Evolutionary conservation across 176 grass and related monocot genomes (phyloP).

Genomic region (Avena sativa): DNA sequence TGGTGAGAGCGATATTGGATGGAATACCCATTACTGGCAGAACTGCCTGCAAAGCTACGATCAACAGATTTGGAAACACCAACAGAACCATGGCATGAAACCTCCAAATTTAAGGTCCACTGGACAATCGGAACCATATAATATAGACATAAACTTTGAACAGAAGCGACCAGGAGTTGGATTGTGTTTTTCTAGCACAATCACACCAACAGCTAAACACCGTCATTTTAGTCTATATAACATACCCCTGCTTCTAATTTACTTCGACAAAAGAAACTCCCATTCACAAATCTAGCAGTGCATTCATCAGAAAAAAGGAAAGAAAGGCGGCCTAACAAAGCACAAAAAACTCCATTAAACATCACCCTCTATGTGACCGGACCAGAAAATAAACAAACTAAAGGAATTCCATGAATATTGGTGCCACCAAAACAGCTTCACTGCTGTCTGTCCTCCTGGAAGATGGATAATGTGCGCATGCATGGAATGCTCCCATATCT

Average conservation of each 20-base stretch:
- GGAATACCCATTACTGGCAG: neutral
- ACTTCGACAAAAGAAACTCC: slow-evolving; percentile 20
- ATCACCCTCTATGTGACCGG: neutral
- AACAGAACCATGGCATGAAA: neutral
- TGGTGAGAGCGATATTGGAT: neutral
- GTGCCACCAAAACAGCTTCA: neutral
- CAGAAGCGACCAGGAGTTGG: slow-evolving; percentile 31
- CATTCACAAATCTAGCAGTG: slow-evolving; percentile 15
- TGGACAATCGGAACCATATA: neutral
- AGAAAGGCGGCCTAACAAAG: neutral
- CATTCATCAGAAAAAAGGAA: slow-evolving; percentile 15
- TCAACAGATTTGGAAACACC: neutral
- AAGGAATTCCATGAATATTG: slow-evolving; percentile 23
- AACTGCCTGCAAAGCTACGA: neutral
- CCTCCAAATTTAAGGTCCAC: neutral
- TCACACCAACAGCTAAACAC: slow-evolving; percentile 9
- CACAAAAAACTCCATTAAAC: neutral
- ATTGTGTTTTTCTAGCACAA: slow-evolving; percentile 35
- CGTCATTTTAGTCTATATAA: slow-evolving; percentile 10
- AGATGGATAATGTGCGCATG: slow-evolving; percentile 7
- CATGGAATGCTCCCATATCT: slow-evolving; percentile 2
- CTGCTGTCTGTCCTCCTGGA: neutral
- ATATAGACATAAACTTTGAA: slow-evolving; percentile 1
- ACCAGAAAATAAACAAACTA: slow-evolving; percentile 20
- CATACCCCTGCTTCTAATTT: slow-evolving; percentile 20